Conservation (phyloP, 805 yeast genomes). For the Yarrowia keelungensis region DNA sequence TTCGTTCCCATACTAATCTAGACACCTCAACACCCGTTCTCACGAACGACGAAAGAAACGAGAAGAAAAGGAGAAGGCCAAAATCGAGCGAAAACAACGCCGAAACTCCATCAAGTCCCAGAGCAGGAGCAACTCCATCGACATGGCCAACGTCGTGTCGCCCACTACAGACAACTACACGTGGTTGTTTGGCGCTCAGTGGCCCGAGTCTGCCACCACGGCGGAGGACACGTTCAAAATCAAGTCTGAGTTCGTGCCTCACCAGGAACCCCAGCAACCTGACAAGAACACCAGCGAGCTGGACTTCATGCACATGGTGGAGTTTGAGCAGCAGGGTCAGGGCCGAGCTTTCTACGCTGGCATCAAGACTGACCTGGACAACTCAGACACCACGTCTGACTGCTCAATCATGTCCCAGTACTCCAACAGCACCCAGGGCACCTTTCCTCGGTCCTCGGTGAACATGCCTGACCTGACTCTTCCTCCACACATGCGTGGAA, state of each 20-base stretch:
- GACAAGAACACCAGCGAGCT: conserved; percentile 30
- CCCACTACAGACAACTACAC: conserved; percentile 36
- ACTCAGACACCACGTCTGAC: conserved; percentile 35
- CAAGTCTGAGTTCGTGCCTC: conserved; percentile 29
- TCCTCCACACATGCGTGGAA: conserved; percentile 25
- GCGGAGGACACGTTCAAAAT: conserved; percentile 33
- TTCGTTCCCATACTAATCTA: background rate
- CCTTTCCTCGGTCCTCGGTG: conserved; percentile 15
- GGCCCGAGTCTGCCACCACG: conserved; percentile 33
- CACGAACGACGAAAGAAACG: conserved; percentile 35
- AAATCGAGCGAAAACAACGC: conserved; percentile 17
- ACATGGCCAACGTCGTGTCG: conserved; percentile 14
- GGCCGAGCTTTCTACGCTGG: conserved; percentile 27
- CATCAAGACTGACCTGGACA: conserved; percentile 30
- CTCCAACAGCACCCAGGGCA: conserved; percentile 25
- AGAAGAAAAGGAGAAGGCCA: conserved; percentile 27
- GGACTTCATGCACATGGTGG: conserved; percentile 36
- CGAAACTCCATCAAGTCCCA: conserved; percentile 36
- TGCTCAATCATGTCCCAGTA: conserved; percentile 36
- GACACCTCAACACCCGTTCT: conserved; percentile 28
- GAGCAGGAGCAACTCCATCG: conserved; percentile 27
- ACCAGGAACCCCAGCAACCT: conserved; percentile 2
- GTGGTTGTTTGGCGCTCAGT: conserved; percentile 33
- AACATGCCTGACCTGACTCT: conserved; percentile 10
- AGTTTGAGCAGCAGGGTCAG: conserved; percentile 37